Base-by-base conservation (phyloP, 2,329 filamentous ascomycete species). In the Diatrype stigma region DNA sequence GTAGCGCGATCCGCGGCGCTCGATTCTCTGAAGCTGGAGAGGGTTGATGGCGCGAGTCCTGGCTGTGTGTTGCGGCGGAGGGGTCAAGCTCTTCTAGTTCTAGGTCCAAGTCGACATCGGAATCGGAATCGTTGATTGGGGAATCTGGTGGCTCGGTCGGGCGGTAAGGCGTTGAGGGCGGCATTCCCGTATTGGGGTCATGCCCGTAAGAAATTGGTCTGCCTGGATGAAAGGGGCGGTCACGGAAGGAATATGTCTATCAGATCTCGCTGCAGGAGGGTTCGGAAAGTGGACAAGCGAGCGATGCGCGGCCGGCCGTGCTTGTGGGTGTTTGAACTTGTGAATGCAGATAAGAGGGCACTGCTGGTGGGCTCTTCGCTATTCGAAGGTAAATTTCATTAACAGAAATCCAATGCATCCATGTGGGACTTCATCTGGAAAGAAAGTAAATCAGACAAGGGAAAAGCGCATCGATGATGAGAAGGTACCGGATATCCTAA, bases 81-180 rank as follows among this genome's bases (percentile, higher is more conserved):
- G 89, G 87, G 65, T 92, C 88, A 59, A 94, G 84, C 75, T 93
- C 89, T 63, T 90, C 80, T 60, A 90, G 79, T 63, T 90, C 80
- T 60, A 90, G 79, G 62, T 92, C 87, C 63, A 94, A 77, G 56
- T 89, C 86, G 60, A 86, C 81, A 67, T 93, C 87, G 55, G 86
- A 89, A 67, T 92, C 88, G 66, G 85, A 89, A 66, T 91, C 87
- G 70, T 84, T 76, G 62, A 75, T 70, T 54, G 79, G 78, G 53
- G 80, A 82, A 70, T 87, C 83, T 70, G 84, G 84, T 64, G 81
- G 79, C 67, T 85, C 79, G 64, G 80, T 73, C 60, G 73, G 70
- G 64, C 73, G 75, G 67, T 77, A 75, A 32, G 74, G 67, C 50
- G 72, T 72, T 73, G 75, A 71, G 64, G 76, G 69, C 78, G 80